Evolutionary conservation across 805 yeast genomes (phyloP).

Genomic region (Nakazawaea populi): DNA sequence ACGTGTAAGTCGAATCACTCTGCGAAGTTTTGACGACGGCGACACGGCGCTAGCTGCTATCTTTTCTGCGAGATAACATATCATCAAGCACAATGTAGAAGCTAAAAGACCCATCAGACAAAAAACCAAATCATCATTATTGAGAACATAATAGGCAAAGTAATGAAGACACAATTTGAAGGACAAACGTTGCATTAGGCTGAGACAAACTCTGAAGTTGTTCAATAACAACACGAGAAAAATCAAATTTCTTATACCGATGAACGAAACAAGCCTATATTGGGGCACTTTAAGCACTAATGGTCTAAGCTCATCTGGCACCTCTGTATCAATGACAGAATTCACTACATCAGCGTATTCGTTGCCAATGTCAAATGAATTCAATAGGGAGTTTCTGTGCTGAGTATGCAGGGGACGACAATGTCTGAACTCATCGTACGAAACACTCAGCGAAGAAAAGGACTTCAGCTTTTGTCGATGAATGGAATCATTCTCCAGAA

Average conservation of each 20-base stretch:
- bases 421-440: background rate
- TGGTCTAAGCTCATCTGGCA: background rate
- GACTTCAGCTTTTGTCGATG: background rate
- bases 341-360: background rate
- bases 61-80: background rate
- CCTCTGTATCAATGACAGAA: background rate
- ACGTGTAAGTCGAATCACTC: background rate
- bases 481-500: background rate
- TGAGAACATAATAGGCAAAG: background rate
- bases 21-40: conserved; percentile 3
- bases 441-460: background rate
- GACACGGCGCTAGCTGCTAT: background rate
- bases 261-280: conserved; percentile 1
- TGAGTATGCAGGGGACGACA: conserved; percentile 7
- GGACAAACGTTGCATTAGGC: background rate
- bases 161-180: background rate
- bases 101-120: background rate
- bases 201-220: background rate
- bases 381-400: conserved; percentile 1
- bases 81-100: background rate
- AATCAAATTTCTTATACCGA: conserved; percentile 9
- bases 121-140: conserved; percentile 1
- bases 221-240: conserved; percentile 1
- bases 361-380: conserved; percentile 3
- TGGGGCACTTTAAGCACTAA: background rate